Conservation (phyloP, 2,329 filamentous ascomycete genomes). For the Fusarium foetens region DNA sequence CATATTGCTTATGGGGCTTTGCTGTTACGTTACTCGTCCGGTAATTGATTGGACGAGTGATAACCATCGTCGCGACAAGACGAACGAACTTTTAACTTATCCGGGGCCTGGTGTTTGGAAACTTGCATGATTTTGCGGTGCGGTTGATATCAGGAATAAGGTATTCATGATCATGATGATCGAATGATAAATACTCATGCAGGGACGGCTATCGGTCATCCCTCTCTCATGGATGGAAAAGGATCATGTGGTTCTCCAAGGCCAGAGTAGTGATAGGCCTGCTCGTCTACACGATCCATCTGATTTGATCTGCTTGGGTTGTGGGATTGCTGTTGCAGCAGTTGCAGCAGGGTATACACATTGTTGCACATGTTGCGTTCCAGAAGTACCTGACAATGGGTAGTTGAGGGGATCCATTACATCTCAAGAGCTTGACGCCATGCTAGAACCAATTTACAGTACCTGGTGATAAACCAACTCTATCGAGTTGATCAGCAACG, state of each 20-base stretch:
- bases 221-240: not conserved
- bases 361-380: not conserved
- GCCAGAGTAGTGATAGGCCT: not conserved
- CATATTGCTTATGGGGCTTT: slow-evolving; percentile 22
- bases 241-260: not conserved
- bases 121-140: slow-evolving; percentile 24
- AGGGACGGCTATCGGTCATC: slow-evolving; percentile 9
- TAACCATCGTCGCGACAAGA: slow-evolving; percentile 6
- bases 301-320: slow-evolving; percentile 4
- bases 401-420: not conserved
- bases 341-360: slow-evolving; percentile 5
- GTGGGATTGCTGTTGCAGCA: slow-evolving; percentile 19
- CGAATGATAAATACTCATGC: slow-evolving; percentile 22
- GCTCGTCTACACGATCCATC: slow-evolving; percentile 2
- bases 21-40: slow-evolving; percentile 19
- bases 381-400: slow-evolving; percentile 10
- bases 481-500: not conserved
- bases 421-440: not conserved
- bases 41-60: slow-evolving; percentile 24
- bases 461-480: not conserved
- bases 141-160: slow-evolving; percentile 26
- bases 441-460: not conserved
- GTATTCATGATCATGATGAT: slow-evolving; percentile 35
- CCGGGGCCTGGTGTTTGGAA: slow-evolving; percentile 41
- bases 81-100: slow-evolving; percentile 22